Evolutionary conservation across 345 rosid genomes (phyloP), one percentile per base, ranked within the genome.

Genomic region (Lagerstroemia speciosa): DNA sequence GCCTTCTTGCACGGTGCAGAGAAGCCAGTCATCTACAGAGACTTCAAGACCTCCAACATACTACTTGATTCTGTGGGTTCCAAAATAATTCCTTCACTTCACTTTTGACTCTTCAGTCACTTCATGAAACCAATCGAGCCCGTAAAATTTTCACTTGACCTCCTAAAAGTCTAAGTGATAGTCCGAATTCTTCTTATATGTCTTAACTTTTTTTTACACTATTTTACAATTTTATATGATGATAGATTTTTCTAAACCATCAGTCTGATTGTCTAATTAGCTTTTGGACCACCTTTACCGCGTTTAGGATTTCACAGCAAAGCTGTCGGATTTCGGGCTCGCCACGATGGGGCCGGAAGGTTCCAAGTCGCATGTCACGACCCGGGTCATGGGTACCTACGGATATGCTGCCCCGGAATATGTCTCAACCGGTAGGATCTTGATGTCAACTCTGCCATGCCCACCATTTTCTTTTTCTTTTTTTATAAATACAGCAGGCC

Each of bases 261-360:
- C 36, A 40, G 19, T 38, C 38, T 6, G 9, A 26, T 20, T 34
- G 12, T 64, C 26, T 36, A 22, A 31, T 27, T 58, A 58, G 24
- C 36, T 64, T 64, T 33, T 14, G 67, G 67, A n/a, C n/a, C 8
- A 1, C 27, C 2, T 22, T 20, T 64, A 2, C 22, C 15, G 5
- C 16, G 41, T 71, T 22, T 58, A 93, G 98, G 97, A 91, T 77
- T 93, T 91, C 58, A 89, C 92, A 0, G 92, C 88, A 6, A 93
- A 91, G 70, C 64, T 93, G 52, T 93, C 98, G 9, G 98, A 93
- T 77, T 91, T 93, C 15, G 98, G 97, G 61, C 91, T 91, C 0
- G 97, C 98, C 6, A 93, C 72, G 58, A 89, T 93, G 93, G 97
- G 98, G 0, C 98, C 98, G 22, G 96, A 91, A 71, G 98, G 98